Conservation (phyloP, 139 green algal genomes). For the Volvox africanus region DNA sequence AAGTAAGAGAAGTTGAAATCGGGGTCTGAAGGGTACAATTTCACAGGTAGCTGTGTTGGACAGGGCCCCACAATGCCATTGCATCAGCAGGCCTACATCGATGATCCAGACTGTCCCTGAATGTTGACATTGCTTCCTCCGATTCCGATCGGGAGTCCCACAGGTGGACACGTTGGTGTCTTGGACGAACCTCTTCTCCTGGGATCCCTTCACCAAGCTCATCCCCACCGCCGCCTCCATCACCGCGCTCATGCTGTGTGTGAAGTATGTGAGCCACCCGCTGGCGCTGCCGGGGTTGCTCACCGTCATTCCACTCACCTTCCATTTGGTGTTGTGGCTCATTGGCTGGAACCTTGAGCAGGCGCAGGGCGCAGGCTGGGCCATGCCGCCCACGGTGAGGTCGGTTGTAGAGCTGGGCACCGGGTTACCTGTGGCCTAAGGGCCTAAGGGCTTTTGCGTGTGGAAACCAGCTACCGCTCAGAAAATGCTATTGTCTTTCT, state of each 20-base stretch:
- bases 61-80: too few species aligned
- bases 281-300: conserved; percentile 76
- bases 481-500: too few species aligned
- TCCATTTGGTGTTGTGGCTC: conserved; percentile 63
- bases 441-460: too few species aligned
- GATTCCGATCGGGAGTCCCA: neutral
- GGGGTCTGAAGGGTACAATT: too few species aligned
- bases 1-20: too few species aligned
- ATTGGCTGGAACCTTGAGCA: conserved; percentile 60
- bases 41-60: too few species aligned
- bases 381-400: conserved; percentile 66
- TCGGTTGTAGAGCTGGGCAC: too few species aligned
- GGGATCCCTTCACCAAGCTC: conserved; percentile 70
- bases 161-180: conserved; percentile 57
- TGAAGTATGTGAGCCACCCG: conserved; percentile 65
- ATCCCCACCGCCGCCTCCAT: conserved; percentile 60
- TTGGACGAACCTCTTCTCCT: conserved; percentile 58
- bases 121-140: too few species aligned
- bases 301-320: conserved; percentile 63
- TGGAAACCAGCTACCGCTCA: too few species aligned
- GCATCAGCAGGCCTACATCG: too few species aligned
- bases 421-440: too few species aligned
- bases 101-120: too few species aligned
- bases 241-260: conserved; percentile 59
- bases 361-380: conserved; percentile 75